Evolutionary conservation across 2,329 filamentous ascomycete genomes (phyloP).

Genomic region (Sporothrix pallida): DNA sequence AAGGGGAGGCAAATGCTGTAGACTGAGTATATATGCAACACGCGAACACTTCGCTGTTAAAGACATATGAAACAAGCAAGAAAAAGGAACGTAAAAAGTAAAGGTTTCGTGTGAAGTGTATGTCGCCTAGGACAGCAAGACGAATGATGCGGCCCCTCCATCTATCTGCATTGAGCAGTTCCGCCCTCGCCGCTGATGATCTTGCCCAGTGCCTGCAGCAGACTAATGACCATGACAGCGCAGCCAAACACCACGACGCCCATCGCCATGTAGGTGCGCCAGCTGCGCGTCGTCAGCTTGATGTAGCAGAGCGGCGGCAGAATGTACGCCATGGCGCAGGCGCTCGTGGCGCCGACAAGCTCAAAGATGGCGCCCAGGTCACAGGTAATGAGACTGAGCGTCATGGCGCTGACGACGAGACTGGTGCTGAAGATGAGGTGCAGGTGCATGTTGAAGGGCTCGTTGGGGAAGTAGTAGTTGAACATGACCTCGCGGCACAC

Average conservation of each 20-base stretch:
- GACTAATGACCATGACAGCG: constrained; percentile 79
- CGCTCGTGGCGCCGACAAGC: constrained; percentile 92
- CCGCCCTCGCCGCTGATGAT: constrained; percentile 53
- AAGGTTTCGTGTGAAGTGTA: too few species aligned
- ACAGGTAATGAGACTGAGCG: constrained; percentile 81
- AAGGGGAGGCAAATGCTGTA: background rate
- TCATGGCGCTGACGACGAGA: constrained; percentile 79
- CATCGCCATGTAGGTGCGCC: constrained; percentile 74
- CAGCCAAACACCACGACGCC: constrained; percentile 79
- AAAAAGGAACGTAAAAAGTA: too few species aligned
- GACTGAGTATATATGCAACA: background rate
- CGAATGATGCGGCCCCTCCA: background rate
- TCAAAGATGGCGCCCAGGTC: constrained; percentile 95
- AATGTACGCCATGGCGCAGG: constrained; percentile 93
- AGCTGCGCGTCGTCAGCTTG: constrained; percentile 80
- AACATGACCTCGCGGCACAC: constrained; percentile 97
- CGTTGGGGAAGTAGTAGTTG: constrained; percentile 74
- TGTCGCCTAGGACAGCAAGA: background rate
- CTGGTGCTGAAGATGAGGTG: constrained; percentile 86
- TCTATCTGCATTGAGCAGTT: constrained; percentile 34
- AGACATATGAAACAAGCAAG: background rate
- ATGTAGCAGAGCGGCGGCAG: constrained; percentile 94
- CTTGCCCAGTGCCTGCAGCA: constrained; percentile 74
- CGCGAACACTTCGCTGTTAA: constrained; percentile 25
- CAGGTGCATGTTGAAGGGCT: constrained; percentile 78